Evolutionary conservation across 2,329 filamentous ascomycete genomes (phyloP), one percentile per base, ranked within the genome.

Genomic region (Penicillium sp.): DNA sequence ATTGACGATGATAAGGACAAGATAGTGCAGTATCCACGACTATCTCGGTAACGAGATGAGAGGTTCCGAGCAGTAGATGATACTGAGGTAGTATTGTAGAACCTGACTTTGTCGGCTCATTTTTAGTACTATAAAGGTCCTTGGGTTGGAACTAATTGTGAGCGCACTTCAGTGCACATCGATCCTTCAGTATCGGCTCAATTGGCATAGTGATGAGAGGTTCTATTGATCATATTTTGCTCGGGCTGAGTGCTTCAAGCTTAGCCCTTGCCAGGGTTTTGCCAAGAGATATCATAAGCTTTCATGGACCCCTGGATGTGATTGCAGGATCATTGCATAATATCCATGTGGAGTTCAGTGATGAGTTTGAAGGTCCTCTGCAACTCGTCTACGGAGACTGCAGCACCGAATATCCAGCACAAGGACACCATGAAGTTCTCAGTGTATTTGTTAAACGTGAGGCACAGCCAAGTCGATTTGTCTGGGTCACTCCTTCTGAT

Each of bases 301-400:
- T 75, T 44, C 70, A 70, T 53, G 71, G 70, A 16, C 72, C 72
- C 7, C 60, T 72, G 8, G 56, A 44, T 8, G 69, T 79, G 27
- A 75, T 69, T 1, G 60, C 72, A 0, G 74, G 76, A 56, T 78
- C 76, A 0, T 62, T 83, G 58, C 79, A 83, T 63, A 83, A 83
- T 62, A 71, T 83, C 29, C 75, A 82, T 44, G 68, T 83, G 21
- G 72, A 68, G 5, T 81, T 78, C 16, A 71, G 72, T 39, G 67
- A 72, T 19, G 68, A 70, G 21, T 76, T 79, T 29, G 76, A 80
- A 54, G 80, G 80, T 7, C 68, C 78, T 16, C 55, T 82, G 9
- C 71, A 72, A 2, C 61, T 81, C 25, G 73, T 80, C 7, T 80
- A 82, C 60, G 81, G 80, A 1, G 64, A 73, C 44, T 82, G 80